Evolutionary conservation across 768 basidiomycete species (phyloP).

Genomic region (Russula brevipes): DNA sequence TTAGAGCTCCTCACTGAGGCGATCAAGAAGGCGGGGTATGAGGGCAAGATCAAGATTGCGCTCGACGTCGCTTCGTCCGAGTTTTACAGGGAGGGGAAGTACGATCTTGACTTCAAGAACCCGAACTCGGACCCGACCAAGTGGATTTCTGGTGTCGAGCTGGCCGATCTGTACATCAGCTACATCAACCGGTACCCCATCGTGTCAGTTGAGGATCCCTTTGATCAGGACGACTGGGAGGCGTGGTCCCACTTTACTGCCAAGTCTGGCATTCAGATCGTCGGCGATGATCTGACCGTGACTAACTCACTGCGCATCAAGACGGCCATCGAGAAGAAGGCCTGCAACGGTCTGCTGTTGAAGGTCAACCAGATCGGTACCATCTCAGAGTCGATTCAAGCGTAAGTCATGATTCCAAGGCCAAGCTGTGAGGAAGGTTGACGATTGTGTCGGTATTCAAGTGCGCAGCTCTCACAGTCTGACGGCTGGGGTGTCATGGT

Average conservation of each 20-base stretch:
- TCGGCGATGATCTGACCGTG: constrained; percentile 95
- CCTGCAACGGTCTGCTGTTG: constrained; percentile 96
- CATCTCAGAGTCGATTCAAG: constrained; percentile 97
- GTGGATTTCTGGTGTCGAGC: constrained; percentile 89
- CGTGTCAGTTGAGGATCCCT: constrained; percentile 94
- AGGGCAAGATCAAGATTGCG: constrained; percentile 98
- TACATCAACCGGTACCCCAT: constrained; percentile 95
- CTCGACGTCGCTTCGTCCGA: constrained; percentile 99
- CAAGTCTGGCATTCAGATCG: constrained; percentile 77
- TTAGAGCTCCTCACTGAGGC: constrained; percentile 94
- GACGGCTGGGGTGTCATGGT: constrained; percentile 99
- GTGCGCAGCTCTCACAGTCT: constrained; percentile 91
- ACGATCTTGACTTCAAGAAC: constrained; percentile 99
- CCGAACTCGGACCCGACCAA: constrained; percentile 97
- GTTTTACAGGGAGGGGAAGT: constrained; percentile 99
- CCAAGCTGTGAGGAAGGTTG: neutral
- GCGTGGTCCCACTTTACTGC: constrained; percentile 92
- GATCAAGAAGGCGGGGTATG: constrained; percentile 96
- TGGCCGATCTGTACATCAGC: constrained; percentile 85
- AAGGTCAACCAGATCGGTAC: constrained; percentile 99
- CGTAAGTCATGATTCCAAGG: constrained; percentile 51
- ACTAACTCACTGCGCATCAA: constrained; percentile 97
- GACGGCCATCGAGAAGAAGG: constrained; percentile 99
- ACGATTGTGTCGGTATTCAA: constrained; percentile 30
- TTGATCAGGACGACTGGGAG: constrained; percentile 99